A percentile compares a stretch with the other conserved stretches of the same genome.
phyloP scores from a whole-genome alignment of 2,329 filamentous ascomycete genomes.

The Xylaria polymorpha region DNA sequence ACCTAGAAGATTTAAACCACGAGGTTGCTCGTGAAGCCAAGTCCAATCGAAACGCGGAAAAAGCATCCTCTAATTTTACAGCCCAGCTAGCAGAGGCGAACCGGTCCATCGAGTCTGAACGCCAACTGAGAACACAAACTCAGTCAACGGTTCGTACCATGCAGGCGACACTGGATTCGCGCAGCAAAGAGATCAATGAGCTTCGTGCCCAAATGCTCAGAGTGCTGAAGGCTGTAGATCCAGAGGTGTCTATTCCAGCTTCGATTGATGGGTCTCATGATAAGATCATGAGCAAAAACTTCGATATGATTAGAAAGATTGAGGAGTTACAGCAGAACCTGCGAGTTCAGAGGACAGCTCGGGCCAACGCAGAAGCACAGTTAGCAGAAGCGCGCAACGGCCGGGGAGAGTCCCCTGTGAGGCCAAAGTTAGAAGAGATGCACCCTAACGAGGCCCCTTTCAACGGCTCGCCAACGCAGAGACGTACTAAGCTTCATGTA shows the following conservation, averaged over 20 bases:
- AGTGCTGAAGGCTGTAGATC: slow-evolving; percentile 88
- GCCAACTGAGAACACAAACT: slow-evolving; percentile 84
- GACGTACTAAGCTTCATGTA: slow-evolving; percentile 64
- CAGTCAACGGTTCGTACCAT: slow-evolving; percentile 86
- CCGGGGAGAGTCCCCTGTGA: slow-evolving; percentile 76
- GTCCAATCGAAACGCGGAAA: slow-evolving; percentile 88
- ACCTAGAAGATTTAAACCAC: slow-evolving; percentile 90
- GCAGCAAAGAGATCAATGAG: slow-evolving; percentile 83
- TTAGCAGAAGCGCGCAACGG: slow-evolving; percentile 80
- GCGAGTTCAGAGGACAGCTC: slow-evolving; percentile 82
- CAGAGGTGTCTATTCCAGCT: slow-evolving; percentile 73
- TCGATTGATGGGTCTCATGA: slow-evolving; percentile 69
- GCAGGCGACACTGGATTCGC: slow-evolving; percentile 80
- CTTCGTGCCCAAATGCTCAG: slow-evolving; percentile 82
- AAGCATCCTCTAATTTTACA: slow-evolving; percentile 81
- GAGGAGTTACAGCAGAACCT: slow-evolving; percentile 91
- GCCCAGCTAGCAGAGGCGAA: slow-evolving; percentile 90
- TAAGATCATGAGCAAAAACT: slow-evolving; percentile 77
- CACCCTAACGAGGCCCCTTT: slow-evolving; percentile 82
- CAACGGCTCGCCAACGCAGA: slow-evolving; percentile 79
- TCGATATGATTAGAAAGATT: slow-evolving; percentile 86
- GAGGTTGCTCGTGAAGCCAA: slow-evolving; percentile 92
- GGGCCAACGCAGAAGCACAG: slow-evolving; percentile 84
- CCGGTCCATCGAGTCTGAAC: slow-evolving; percentile 88
- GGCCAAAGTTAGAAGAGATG: slow-evolving; percentile 87